Evolutionary conservation across 495 filamentous ascomycete genomes (phyloP), one percentile per base, ranked within the genome.

Genomic region (Parathielavia hyrcaniae): DNA sequence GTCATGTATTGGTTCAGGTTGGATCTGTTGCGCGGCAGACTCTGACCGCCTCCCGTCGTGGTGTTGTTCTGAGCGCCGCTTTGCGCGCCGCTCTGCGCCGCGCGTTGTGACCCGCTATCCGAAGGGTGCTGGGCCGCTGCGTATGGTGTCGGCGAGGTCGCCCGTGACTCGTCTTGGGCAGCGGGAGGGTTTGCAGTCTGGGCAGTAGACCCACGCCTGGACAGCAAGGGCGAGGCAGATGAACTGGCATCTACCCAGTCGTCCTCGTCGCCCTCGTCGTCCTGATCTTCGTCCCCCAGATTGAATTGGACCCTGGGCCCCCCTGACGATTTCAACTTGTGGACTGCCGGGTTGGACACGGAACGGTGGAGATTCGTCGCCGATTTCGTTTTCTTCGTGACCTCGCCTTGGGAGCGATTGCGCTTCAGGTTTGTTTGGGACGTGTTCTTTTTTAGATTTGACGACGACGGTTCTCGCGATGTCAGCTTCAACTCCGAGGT

Each of bases 211-310:
- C 69, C 71, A 54, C 75, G 73, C 49, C 79, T 67, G 30, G 80
- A 80, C 38, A 82, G 60, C 20, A 77, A 71, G 1, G 79, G 79
- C n/a, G 79, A 81, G 34, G 75, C 77, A 56, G 79, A 80, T 41
- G 69, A 67, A 69, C 77, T 80, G 40, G 79, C 79, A 65, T 81
- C 80, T 34, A 80, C 77, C 79, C 79, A 81, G 70, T 78, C 77
- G 70, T 75, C 75, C 40, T 77, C 74, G 57, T 69, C 62, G n/a
- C 61, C 65, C 40, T 75, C 72, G 67, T 75, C 73, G 53, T 71
- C 69, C 48, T 68, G 65, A 17, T 53, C 73, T 50, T 79, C 78
- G 64, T 72, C 73, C 41, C 78, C 79, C 10, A 78, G 67, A 53
- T 78, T 77, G 60, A 80, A 80, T 63, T 80, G 77, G 17, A 80